Evolutionary conservation across 2,329 filamentous ascomycete species (phyloP).

Genomic region (Lasiodiplodia citricola): DNA sequence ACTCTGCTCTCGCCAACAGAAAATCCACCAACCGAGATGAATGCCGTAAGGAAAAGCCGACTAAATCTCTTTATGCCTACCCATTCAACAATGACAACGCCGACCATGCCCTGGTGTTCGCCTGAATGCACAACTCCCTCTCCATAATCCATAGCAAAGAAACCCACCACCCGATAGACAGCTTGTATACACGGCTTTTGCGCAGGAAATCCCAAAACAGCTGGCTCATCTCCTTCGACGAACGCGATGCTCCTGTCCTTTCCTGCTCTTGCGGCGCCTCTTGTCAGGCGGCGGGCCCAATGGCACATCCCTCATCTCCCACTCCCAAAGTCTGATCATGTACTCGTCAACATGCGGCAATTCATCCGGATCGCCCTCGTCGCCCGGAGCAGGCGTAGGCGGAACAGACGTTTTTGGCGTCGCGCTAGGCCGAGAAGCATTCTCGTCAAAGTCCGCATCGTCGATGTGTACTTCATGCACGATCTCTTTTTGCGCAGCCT

Average conservation of each 20-base stretch:
- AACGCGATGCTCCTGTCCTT: conserved; percentile 25
- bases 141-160: background rate
- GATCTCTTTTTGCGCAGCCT: conserved; percentile 86
- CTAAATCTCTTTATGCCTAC: background rate
- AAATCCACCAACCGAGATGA: background rate
- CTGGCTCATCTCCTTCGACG: conserved; percentile 12
- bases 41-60: background rate
- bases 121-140: background rate
- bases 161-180: background rate
- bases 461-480: conserved; percentile 60
- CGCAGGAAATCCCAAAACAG: background rate
- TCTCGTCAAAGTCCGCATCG: conserved; percentile 48
- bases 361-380: conserved; percentile 5
- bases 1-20: background rate
- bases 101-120: conserved; percentile 18
- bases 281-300: conserved; percentile 24
- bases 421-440: conserved; percentile 33
- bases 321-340: conserved; percentile 24
- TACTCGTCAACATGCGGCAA: conserved; percentile 24
- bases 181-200: background rate
- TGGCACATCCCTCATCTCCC: conserved; percentile 26
- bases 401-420: conserved; percentile 30
- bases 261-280: conserved; percentile 22
- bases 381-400: conserved; percentile 1
- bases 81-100: conserved; percentile 1